A percentile compares a stretch with the other conserved stretches of the same genome.
Conservation (phyloP, 2,329 filamentous ascomycete species). For the Sporothrix mexicana region DNA sequence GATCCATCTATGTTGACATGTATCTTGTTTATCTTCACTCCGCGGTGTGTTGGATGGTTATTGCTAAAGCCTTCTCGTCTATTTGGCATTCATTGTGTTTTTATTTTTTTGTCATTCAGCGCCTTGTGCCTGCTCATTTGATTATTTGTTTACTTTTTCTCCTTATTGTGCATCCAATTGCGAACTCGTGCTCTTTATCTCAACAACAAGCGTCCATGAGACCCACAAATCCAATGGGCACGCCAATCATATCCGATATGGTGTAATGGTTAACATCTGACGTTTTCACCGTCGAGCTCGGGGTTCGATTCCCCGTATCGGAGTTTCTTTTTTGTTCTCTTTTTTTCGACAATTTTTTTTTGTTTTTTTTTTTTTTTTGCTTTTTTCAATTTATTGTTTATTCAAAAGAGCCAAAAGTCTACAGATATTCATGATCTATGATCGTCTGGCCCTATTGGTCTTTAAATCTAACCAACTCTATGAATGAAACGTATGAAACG, state of each 20-base stretch:
- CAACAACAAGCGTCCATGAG: background rate
- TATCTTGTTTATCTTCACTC: background rate
- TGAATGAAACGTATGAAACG: background rate
- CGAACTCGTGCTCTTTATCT: background rate
- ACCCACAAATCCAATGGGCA: no score
- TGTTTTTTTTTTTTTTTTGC: no score
- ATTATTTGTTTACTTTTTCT: background rate
- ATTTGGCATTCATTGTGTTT: background rate
- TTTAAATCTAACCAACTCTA: conserved; percentile 19
- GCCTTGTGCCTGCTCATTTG: background rate
- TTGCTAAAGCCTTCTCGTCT: background rate
- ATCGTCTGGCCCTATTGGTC: background rate
- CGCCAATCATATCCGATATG: no score
- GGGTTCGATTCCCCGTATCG: no score
- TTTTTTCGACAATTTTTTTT: no score
- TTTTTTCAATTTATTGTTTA: background rate
- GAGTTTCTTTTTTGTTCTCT: no score
- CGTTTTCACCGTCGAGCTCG: no score
- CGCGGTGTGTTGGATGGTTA: background rate
- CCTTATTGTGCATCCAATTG: background rate
- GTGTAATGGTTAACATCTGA: no score
- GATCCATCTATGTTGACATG: conserved; percentile 7
- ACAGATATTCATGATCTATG: background rate
- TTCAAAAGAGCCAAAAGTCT: background rate
- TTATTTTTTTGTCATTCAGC: background rate